phyloP scores from a whole-genome alignment of 306 rosid genomes.

The Cercis canadensis region DNA sequence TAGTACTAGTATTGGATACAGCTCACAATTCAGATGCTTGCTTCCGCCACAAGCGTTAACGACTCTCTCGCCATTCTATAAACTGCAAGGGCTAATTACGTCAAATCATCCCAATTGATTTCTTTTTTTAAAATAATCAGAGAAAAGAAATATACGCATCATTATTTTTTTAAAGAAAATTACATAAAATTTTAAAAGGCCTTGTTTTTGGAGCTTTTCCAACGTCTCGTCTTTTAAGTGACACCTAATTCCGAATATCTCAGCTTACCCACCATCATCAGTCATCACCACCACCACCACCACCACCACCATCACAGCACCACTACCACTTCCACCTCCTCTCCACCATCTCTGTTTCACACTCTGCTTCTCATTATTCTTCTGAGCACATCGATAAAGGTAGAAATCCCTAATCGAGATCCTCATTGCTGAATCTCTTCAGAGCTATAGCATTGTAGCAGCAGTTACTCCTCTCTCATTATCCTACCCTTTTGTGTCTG shows the following conservation, averaged over 20 bases:
- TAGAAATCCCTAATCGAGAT: conserved; percentile 33
- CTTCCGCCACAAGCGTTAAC: conserved; percentile 62
- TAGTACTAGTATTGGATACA: conserved; percentile 52
- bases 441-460: conserved; percentile 27
- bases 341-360: conserved; percentile 1
- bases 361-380: not conserved
- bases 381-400: not conserved
- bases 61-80: conserved; percentile 22
- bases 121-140: not conserved
- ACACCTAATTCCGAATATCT: conserved; percentile 64
- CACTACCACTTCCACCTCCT: conserved; percentile 1
- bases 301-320: conserved; percentile 5
- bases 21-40: conserved; percentile 68
- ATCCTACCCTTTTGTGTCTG: not conserved
- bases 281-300: conserved; percentile 33
- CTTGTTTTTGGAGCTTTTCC: conserved; percentile 46
- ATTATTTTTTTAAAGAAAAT: not conserved
- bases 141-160: not conserved
- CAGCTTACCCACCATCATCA: conserved; percentile 47
- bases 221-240: conserved; percentile 60
- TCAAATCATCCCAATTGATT: conserved; percentile 1
- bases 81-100: conserved; percentile 44
- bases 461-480: conserved; percentile 7
- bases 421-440: conserved; percentile 43
- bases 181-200: conserved; percentile 13